phyloP scores from a whole-genome alignment of 306 rosid genomes.

The Citrullus colocynthis region DNA sequence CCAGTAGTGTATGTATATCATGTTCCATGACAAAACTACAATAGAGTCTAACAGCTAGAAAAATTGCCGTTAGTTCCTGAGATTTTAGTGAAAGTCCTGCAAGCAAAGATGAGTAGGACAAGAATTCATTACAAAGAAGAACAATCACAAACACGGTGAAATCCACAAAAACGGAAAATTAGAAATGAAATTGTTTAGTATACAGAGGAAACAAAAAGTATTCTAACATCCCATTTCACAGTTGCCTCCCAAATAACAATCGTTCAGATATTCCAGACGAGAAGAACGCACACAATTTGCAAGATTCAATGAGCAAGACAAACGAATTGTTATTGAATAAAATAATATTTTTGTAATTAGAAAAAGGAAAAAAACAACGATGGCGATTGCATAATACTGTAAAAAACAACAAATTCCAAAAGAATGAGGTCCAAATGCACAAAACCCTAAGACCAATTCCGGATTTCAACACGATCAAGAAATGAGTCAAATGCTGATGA shows the following conservation, averaged over 20 bases:
- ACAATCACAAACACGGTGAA: not conserved
- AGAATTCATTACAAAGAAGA: not conserved
- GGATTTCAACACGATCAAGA: not conserved
- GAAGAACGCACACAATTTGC: not conserved
- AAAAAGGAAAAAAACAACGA: not conserved
- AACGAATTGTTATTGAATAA: not conserved
- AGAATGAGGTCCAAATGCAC: not conserved
- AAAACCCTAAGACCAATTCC: constrained; percentile 1
- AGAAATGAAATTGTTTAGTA: not conserved
- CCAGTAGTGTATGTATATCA: constrained; percentile 69
- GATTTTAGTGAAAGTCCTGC: constrained; percentile 73
- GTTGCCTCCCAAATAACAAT: not conserved
- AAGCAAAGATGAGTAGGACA: constrained; percentile 4
- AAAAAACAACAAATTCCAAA: not conserved
- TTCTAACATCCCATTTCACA: not conserved
- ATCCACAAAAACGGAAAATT: not conserved
- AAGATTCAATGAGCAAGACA: not conserved
- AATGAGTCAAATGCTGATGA: not conserved
- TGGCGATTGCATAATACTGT: not conserved
- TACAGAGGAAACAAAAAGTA: not conserved
- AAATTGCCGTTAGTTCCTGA: constrained; percentile 66
- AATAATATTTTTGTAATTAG: not conserved
- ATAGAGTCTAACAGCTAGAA: constrained; percentile 59
- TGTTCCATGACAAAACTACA: constrained; percentile 81
- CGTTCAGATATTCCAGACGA: no score